phyloP scores from a whole-genome alignment of 2,329 filamentous ascomycete species.

The Ustulina deusta region DNA sequence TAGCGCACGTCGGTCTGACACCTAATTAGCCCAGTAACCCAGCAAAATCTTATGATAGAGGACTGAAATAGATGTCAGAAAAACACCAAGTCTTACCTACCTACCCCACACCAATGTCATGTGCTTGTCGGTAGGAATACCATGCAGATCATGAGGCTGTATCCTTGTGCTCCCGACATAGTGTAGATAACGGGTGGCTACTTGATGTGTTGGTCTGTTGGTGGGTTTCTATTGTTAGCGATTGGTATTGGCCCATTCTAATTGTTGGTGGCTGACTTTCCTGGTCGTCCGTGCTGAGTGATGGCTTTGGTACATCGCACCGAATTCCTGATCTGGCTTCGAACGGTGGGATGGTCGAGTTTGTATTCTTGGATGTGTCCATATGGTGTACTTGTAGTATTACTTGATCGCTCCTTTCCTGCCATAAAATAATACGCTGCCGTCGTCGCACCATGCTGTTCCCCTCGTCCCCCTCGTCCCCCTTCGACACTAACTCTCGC shows the following conservation, averaged over 20 bases:
- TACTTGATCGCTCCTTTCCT: background rate
- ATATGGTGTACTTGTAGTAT: background rate
- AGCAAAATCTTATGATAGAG: background rate
- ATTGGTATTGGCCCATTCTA: conserved; percentile 8
- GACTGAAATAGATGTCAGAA: background rate
- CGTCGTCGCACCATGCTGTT: background rate
- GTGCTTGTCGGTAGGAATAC: conserved; percentile 11
- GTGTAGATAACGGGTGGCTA: conserved; percentile 1
- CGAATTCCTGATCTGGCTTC: background rate
- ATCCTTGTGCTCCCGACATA: conserved; percentile 7
- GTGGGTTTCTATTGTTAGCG: background rate
- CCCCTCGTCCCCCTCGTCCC: background rate
- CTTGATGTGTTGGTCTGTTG: background rate
- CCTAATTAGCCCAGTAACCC: conserved; percentile 19
- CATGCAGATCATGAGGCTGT: conserved; percentile 16
- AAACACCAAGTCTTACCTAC: background rate
- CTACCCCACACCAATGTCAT: conserved; percentile 13
- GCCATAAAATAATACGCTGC: conserved; percentile 12
- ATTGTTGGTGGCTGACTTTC: conserved; percentile 1
- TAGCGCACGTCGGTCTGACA: background rate
- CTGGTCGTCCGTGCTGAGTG: conserved; percentile 1
- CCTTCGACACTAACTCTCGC: background rate
- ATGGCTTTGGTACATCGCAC: background rate
- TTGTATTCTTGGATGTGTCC: background rate
- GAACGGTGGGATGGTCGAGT: conserved; percentile 1